phyloP scores from a whole-genome alignment of 2,329 filamentous ascomycete species.

The Aspergillus tamarii region DNA sequence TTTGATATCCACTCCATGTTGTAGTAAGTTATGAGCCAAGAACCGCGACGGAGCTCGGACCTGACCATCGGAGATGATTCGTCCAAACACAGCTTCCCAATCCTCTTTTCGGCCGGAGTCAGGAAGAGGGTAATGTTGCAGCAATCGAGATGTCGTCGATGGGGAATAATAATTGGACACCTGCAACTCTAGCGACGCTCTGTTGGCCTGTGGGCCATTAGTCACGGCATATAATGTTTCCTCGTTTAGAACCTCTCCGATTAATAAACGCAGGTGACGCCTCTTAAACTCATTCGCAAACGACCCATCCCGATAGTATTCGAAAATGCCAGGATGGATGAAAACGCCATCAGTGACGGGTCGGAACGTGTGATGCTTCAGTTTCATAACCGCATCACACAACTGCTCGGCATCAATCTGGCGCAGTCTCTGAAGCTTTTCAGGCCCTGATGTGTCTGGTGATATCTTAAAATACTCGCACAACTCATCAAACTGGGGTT shows the following conservation, averaged over 20 bases:
- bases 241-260: conserved; percentile 51
- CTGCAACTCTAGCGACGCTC: conserved; percentile 41
- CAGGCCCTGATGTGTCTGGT: conserved; percentile 16
- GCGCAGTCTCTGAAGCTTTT: conserved; percentile 41
- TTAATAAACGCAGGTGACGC: conserved; percentile 41
- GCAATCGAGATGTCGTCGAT: conserved; percentile 39
- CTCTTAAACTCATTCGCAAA: conserved; percentile 45
- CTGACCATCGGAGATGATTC: conserved; percentile 35
- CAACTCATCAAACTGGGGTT: conserved; percentile 50
- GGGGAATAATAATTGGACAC: conserved; percentile 50
- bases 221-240: conserved; percentile 50
- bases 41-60: conserved; percentile 26
- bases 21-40: conserved; percentile 20
- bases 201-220: conserved; percentile 39
- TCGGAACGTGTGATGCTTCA: conserved; percentile 52
- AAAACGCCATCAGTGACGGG: conserved; percentile 49
- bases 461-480: conserved; percentile 40
- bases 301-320: conserved; percentile 40
- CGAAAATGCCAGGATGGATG: conserved; percentile 42
- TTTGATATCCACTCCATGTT: conserved; percentile 35
- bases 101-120: conserved; percentile 33
- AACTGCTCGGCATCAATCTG: conserved; percentile 37
- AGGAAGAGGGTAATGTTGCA: conserved; percentile 43
- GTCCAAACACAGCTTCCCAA: conserved; percentile 46
- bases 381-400: conserved; percentile 37